Evolutionary conservation across 2,329 filamentous ascomycete genomes (phyloP).

Genomic region (Colletotrichum ledebouriae): DNA sequence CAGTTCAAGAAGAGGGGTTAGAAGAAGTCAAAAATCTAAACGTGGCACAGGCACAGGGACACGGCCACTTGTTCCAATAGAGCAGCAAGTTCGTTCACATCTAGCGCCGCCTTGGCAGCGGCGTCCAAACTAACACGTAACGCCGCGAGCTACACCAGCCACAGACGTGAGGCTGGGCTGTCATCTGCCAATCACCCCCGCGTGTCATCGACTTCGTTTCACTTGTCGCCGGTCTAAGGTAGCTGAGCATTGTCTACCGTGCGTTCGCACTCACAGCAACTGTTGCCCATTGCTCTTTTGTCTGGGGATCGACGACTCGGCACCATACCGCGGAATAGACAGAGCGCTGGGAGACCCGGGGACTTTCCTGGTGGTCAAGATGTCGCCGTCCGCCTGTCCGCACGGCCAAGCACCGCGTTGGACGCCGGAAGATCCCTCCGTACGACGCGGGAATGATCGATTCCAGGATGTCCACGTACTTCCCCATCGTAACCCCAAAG

Average conservation of each 20-base stretch:
- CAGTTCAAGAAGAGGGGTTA: constrained; percentile 32
- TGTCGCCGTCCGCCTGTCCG: constrained; percentile 2
- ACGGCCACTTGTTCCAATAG: constrained; percentile 22
- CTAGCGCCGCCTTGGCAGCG: constrained; percentile 22
- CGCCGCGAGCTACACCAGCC: constrained; percentile 19
- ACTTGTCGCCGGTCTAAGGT: constrained; percentile 17
- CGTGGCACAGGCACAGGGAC: constrained; percentile 14
- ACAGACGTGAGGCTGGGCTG: constrained; percentile 14
- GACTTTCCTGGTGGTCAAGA: constrained; percentile 19
- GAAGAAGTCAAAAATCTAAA: background rate
- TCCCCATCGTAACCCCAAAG: constrained; percentile 15
- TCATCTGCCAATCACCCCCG: constrained; percentile 26
- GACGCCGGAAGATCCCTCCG: constrained; percentile 16
- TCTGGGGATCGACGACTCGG: constrained; percentile 21
- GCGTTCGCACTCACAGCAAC: constrained; percentile 19
- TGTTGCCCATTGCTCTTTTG: constrained; percentile 33
- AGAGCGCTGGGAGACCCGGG: constrained; percentile 24
- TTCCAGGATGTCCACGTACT: constrained; percentile 25
- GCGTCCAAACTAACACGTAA: constrained; percentile 17
- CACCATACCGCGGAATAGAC: constrained; percentile 25
- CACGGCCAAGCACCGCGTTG: constrained; percentile 18
- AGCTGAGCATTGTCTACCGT: constrained; percentile 22
- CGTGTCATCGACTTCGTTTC: constrained; percentile 26
- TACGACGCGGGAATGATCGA: background rate
- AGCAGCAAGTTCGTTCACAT: constrained; percentile 4